Evolutionary conservation across 179 eudicot species (phyloP).

Genomic region (Silene coronaria): DNA sequence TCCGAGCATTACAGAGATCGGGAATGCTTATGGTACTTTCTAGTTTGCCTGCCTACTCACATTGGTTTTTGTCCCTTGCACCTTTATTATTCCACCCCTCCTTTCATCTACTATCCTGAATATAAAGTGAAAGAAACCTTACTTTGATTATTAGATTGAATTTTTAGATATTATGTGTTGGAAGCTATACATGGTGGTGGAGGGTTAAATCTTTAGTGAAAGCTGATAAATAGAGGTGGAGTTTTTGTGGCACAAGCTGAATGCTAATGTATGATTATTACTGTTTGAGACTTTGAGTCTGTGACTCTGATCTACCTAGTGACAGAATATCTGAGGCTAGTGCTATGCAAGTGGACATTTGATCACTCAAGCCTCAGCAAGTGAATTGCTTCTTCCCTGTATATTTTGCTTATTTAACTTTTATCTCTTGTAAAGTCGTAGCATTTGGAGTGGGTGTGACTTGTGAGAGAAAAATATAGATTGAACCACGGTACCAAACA

Average conservation of each 20-base stretch:
- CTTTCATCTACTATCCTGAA: background rate
- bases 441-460: background rate
- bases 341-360: too few species aligned
- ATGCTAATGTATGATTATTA: too few species aligned
- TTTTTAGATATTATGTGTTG: background rate
- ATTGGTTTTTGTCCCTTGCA: slow-evolving; percentile 11
- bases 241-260: too few species aligned
- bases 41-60: slow-evolving; percentile 7
- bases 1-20: slow-evolving; percentile 77
- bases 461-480: background rate
- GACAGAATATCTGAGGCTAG: too few species aligned
- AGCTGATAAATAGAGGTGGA: background rate
- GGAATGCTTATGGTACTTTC: slow-evolving; percentile 89
- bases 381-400: background rate
- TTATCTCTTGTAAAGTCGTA: too few species aligned
- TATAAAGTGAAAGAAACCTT: background rate
- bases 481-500: background rate
- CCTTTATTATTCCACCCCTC: background rate
- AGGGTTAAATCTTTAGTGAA: too few species aligned
- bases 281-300: too few species aligned
- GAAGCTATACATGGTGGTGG: background rate
- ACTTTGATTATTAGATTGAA: background rate
- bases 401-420: too few species aligned
- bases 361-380: too few species aligned
- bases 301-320: too few species aligned